Conservation (phyloP, 192 early-diverging fungal genomes). For the Phycomyces nitens region DNA sequence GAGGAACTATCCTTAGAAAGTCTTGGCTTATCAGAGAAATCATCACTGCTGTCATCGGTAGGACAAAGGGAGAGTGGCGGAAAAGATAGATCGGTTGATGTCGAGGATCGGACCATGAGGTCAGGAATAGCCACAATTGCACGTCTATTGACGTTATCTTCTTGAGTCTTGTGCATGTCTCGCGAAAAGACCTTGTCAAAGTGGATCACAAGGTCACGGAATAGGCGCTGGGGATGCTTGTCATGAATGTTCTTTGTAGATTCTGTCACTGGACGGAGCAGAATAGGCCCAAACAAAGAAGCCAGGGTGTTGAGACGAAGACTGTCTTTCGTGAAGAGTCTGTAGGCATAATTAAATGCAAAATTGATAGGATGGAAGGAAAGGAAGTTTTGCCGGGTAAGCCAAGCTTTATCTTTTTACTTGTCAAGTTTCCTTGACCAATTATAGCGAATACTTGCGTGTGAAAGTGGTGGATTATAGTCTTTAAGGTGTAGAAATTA, state of each 20-base stretch:
- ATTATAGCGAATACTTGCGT: background rate
- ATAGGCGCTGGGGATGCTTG: slow-evolving; percentile 42
- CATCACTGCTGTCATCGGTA: too few species aligned
- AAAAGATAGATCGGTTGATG: background rate
- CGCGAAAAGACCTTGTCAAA: slow-evolving; percentile 38
- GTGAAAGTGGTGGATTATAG: slow-evolving; percentile 32
- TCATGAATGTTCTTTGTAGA: slow-evolving; percentile 41
- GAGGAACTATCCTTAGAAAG: too few species aligned
- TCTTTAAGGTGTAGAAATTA: slow-evolving; percentile 44
- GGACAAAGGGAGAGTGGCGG: too few species aligned
- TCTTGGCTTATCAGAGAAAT: too few species aligned
- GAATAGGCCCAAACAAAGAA: slow-evolving; percentile 38
- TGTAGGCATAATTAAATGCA: background rate
- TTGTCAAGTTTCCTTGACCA: background rate
- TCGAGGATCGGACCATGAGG: background rate
- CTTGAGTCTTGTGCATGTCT: slow-evolving; percentile 10
- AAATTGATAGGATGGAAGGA: too few species aligned
- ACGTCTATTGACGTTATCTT: background rate
- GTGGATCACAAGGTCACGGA: slow-evolving; percentile 43
- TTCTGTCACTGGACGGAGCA: slow-evolving; percentile 43
- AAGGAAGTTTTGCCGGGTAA: background rate
- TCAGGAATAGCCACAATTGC: background rate
- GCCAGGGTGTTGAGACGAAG: slow-evolving; percentile 23
- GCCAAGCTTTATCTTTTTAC: background rate
- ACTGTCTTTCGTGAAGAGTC: slow-evolving; percentile 26